Evolutionary conservation across 345 rosid species (phyloP), one percentile per base, ranked within the genome.

Genomic region (Lagerstroemia speciosa): DNA sequence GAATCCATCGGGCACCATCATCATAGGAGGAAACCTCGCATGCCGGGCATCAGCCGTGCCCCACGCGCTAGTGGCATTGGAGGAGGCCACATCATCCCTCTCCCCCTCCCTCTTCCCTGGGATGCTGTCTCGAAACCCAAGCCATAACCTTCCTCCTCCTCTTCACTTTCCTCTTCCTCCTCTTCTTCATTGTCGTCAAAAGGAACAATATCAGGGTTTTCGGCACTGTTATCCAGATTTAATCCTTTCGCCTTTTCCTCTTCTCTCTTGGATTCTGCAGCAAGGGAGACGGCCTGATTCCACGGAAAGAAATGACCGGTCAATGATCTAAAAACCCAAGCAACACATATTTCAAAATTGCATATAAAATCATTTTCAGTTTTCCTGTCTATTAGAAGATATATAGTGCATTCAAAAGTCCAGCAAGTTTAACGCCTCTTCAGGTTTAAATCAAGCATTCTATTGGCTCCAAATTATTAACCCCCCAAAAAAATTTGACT

Each of bases 71-170:
- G 26, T 46, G 93, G 94, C 89, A 92, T 86, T 69, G 91, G 90
- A n/a, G n/a, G n/a, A 64, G 98, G 92, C 98, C 98, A 88, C 94
- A 92, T 87, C 67, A 92, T 76, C 75, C 93, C 99, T 87, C 99
- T 85, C 43, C 97, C 97, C 75, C 97, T 84, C 57, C 98, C 97
- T 74, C 99, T 82, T 32, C 91, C 97, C 79, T 85, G 93, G 64
- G n/a, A n/a, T n/a, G 82, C 85, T 24, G 64, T n/a, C 24, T 38
- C 69, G 57, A 46, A 50, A 37, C 80, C 69, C 17, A 76, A 82
- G 16, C 76, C 80, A 48, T 81, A 78, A 78, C 77, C 73, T 52
- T 78, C 86, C 63, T 90, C 98, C 45, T 89, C 96, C 75, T 89
- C 91, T 31, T 91, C 97, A 34, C 67, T 62, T 34, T 73, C 76